Evolutionary conservation across 2,329 filamentous ascomycete genomes (phyloP), one percentile per base, ranked within the genome.

Genomic region (Cytospora mali): DNA sequence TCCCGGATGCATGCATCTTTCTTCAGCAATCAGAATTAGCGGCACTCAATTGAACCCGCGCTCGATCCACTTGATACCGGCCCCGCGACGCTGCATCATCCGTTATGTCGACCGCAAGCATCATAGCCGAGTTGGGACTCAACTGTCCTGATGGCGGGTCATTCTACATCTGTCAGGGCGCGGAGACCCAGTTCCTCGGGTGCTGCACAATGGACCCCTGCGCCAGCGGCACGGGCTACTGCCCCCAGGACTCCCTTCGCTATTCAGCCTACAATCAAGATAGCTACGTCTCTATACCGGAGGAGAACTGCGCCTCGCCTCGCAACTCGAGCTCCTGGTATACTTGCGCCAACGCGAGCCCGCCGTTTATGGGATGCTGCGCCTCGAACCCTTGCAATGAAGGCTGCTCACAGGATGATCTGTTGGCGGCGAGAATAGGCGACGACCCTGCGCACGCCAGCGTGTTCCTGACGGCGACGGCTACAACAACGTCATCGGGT

Each of bases 341-440:
- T 55, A 70, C 72, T 1, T 79, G 77, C 56, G 31, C 66, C 2
- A 55, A 53, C 1, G 69, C 67, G 1, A 61, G 21, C 0, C 72
- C 74, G n/a, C 70, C 76, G 0, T 79, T 78, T 31, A 55, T 80
- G 21, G 77, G 77, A 23, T 79, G 77, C 55, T 79, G 77, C 61
- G 66, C 63, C 10, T 67, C 64, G 18, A 72, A 76, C 55, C 74
- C 76, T 0, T 78, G 76, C 42, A 46, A 60, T 3, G 52, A 52
- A 1, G 65, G 68, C 1, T 62, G 63, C 18, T 18, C 29, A 13
- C 75, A 71, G 59, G 67, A 72, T 16, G 64, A 68, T 23, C 59
- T 74, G 14, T 62, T 70, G 18, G 66, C 68, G 7, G 74, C 72
- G 0, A 66, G 50, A 25, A 58, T 76, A 49, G 73, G 68, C 53